Evolutionary conservation across 2,329 filamentous ascomycete species (phyloP), one percentile per base, ranked within the genome.

Genomic region (Fusarium nanum): DNA sequence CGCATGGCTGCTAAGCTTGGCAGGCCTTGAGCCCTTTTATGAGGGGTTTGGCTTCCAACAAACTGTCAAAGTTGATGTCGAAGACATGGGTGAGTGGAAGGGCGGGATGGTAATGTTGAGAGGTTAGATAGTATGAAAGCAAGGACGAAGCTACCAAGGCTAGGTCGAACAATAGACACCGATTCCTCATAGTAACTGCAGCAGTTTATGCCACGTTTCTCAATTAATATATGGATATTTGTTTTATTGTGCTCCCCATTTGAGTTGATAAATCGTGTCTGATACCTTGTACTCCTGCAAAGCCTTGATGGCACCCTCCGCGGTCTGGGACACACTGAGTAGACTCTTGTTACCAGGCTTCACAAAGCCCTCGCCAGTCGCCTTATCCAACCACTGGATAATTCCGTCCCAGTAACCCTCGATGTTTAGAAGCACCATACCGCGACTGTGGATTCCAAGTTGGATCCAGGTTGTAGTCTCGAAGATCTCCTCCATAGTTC

Each of bases 401-500:
- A 99, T 83, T 1, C 94, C 94, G 79, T 97, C 92, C 88, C 94
- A 99, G 81, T 97, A 98, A 1, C 93, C 93, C 56, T 94, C 90
- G 23, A 98, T 86, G 79, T 98, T 98, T 72, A 93, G 88, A 48
- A 98, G 83, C 54, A 95, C 90, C 45, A 98, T 90, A 5, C 92
- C 92, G 53, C 87, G 85, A 73, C 85, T 86, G 81, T 98, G 96
- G 71, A 99, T 98, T 1, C 95, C 95, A 53, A 99, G 83, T 83
- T 98, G 96, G 80, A 98, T 98, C 94, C 96, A 99, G 11, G 93
- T 96, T 28, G 90, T 90, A 3, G 93, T 89, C 83, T 97, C 93
- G 81, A 97, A 94, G 77, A 98, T 86, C 85, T 98, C 96, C 83
- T 99, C 96, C 78, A 98, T 87, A 4, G 96, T 98, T 20, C 96